These are phyloP conservation scores for Hypsizygus marmoreus DNA, from an alignment of 768 basidiomycete genomes.

Conservation along the genomic window DNA sequence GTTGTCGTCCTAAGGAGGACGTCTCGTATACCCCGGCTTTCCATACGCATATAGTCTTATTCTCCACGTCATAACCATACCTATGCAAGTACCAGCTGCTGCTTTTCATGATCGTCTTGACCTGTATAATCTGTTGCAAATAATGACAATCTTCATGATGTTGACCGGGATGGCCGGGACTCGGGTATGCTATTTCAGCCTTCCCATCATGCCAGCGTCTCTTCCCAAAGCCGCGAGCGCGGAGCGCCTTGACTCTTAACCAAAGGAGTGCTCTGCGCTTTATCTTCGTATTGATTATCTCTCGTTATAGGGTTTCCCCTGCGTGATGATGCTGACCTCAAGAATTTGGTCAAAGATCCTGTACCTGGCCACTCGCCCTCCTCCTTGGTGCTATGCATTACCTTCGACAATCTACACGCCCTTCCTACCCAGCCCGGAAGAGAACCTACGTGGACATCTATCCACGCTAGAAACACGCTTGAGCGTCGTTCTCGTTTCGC, in stretches of 20 bases:
- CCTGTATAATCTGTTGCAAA: not conserved
- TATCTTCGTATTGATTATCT: too few species aligned
- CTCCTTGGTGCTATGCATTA: not conserved
- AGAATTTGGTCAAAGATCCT: not conserved
- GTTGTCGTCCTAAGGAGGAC: not conserved
- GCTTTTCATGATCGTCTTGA: not conserved
- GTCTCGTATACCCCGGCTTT: not conserved
- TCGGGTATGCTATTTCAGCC: too few species aligned
- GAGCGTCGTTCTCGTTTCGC: not conserved
- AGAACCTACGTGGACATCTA: not conserved
- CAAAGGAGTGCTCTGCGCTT: too few species aligned
- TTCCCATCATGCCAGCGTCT: too few species aligned
- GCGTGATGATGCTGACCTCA: not conserved
- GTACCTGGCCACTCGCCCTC: not conserved
- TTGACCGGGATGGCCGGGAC: too few species aligned
- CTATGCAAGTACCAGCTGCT: slow-evolving; percentile 4
- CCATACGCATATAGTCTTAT: not conserved
- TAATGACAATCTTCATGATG: slow-evolving; percentile 1
- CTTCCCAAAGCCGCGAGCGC: too few species aligned
- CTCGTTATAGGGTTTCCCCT: too few species aligned
- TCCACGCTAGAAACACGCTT: not conserved
- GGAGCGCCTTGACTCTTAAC: too few species aligned
- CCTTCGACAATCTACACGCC: not conserved
- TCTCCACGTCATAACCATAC: not conserved
- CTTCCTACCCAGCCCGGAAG: not conserved